These are phyloP conservation scores for Fusarium algeriense DNA, from an alignment of 2,329 filamentous ascomycete genomes.

Conservation along the genomic window DNA sequence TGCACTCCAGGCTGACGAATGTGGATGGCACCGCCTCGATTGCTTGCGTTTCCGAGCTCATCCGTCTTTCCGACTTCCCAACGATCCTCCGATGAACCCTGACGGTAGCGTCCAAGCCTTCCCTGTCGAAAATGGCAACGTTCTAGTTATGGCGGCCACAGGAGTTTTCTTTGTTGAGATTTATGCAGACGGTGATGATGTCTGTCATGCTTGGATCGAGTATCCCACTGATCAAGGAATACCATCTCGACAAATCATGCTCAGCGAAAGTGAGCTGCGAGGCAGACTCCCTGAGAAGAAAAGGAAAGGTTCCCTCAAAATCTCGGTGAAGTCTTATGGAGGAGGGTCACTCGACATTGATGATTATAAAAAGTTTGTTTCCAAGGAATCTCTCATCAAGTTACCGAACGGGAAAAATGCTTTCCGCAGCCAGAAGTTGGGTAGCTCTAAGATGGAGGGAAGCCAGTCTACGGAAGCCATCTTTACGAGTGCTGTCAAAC, in stretches of 20 bases:
- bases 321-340: constrained; percentile 81
- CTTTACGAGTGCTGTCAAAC: constrained; percentile 75
- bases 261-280: constrained; percentile 82
- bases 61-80: constrained; percentile 87
- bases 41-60: constrained; percentile 89
- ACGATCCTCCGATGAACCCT: constrained; percentile 71
- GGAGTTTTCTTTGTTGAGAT: constrained; percentile 90
- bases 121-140: constrained; percentile 81
- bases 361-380: constrained; percentile 78
- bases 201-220: constrained; percentile 86
- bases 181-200: constrained; percentile 80
- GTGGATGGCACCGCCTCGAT: constrained; percentile 91
- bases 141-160: constrained; percentile 81
- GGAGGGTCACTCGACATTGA: constrained; percentile 80
- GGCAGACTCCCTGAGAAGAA: constrained; percentile 77
- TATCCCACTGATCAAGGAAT: constrained; percentile 73
- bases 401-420: constrained; percentile 77
- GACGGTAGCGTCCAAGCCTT: constrained; percentile 89
- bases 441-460: constrained; percentile 77
- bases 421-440: constrained; percentile 81
- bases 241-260: constrained; percentile 76
- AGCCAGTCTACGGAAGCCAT: constrained; percentile 79
- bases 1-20: constrained; percentile 83
- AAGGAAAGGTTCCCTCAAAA: constrained; percentile 75
- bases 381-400: constrained; percentile 79